Percentiles rank a stretch among this genome's conserved stretches.
phyloP scores from a whole-genome alignment of 2,329 filamentous ascomycete species.

The Curvularia spicifera region DNA sequence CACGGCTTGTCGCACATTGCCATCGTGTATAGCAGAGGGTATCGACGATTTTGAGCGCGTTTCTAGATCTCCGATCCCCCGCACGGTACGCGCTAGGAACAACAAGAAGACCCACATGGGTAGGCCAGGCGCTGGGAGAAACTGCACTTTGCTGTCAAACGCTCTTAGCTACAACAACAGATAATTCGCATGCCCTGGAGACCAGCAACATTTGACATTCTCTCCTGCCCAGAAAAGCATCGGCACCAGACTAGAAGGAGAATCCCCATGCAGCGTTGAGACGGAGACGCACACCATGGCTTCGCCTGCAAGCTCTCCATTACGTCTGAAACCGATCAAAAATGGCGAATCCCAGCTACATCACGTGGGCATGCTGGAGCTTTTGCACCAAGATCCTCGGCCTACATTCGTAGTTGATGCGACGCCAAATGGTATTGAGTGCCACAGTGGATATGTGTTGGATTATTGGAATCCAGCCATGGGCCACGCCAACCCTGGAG shows the following conservation, averaged over 20 bases:
- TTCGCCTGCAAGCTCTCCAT: conserved; percentile 4
- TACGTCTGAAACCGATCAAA: conserved; percentile 5
- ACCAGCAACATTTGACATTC: background rate
- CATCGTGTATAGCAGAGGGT: background rate
- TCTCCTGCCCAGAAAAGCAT: background rate
- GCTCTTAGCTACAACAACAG: background rate
- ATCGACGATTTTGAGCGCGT: background rate
- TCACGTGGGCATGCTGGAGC: conserved; percentile 27
- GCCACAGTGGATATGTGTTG: conserved; percentile 1
- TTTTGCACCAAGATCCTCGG: conserved; percentile 30
- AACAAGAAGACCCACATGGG: conserved; percentile 10
- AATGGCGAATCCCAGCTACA: conserved; percentile 16
- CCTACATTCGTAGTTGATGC: conserved; percentile 29
- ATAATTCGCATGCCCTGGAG: conserved; percentile 6
- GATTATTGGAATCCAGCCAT: conserved; percentile 36
- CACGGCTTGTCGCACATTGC: background rate
- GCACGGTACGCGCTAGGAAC: conserved; percentile 5
- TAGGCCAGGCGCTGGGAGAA: conserved; percentile 5
- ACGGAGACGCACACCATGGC: conserved; percentile 1
- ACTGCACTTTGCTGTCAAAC: conserved; percentile 8
- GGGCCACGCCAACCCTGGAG: conserved; percentile 13
- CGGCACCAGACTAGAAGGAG: conserved; percentile 8
- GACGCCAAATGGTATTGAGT: background rate
- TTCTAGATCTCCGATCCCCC: background rate
- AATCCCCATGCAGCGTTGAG: conserved; percentile 7